phyloP scores from a whole-genome alignment of 345 rosid genomes.

The Corymbia maculata region DNA sequence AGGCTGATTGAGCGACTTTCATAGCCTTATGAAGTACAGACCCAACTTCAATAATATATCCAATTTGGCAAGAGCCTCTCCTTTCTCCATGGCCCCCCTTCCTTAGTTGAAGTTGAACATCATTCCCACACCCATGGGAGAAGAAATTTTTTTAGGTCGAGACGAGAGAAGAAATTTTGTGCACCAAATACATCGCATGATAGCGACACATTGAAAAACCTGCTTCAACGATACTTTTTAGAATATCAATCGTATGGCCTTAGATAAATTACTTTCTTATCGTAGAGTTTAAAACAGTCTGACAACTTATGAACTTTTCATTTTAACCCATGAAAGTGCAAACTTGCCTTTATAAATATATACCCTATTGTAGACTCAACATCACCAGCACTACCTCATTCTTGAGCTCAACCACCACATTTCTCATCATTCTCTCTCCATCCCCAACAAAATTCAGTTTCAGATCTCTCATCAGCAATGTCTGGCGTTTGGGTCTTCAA shows the following conservation, averaged over 20 bases:
- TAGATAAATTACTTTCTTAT: background rate
- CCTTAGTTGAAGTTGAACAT: background rate
- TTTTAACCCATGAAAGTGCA: background rate
- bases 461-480: conserved; percentile 17
- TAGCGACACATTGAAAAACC: background rate
- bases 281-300: background rate
- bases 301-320: background rate
- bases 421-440: conserved; percentile 9
- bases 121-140: background rate
- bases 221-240: background rate
- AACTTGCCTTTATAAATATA: background rate
- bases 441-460: conserved; percentile 16
- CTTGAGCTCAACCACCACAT: conserved; percentile 2
- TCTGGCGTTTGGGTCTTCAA: conserved; percentile 80
- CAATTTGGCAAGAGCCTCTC: background rate
- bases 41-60: background rate
- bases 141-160: background rate
- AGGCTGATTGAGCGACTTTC: background rate
- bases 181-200: background rate
- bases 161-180: background rate
- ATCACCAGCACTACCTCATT: background rate
- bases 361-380: background rate
- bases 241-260: background rate
- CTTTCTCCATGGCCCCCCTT: background rate
- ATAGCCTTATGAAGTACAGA: background rate